Evolutionary conservation across 2,329 filamentous ascomycete genomes (phyloP).

Genomic region (Tolypocladium sp.): DNA sequence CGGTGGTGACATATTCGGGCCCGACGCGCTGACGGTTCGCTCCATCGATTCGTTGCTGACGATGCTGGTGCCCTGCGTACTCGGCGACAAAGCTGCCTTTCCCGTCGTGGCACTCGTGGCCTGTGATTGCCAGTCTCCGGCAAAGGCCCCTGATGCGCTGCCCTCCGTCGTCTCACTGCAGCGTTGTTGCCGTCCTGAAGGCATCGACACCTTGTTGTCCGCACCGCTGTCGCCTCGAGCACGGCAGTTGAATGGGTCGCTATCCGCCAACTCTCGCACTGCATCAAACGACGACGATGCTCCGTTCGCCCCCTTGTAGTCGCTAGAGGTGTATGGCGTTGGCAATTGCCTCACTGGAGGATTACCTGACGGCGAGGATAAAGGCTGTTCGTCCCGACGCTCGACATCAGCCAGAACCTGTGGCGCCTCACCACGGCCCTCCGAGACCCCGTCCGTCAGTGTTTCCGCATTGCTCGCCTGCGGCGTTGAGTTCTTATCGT

Average conservation of each 20-base stretch:
- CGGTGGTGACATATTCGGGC: constrained; percentile 27
- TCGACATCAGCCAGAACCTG: constrained; percentile 13
- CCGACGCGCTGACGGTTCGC: constrained; percentile 33
- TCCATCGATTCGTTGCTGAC: constrained; percentile 51
- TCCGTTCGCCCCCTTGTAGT: constrained; percentile 33
- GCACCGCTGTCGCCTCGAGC: constrained; percentile 18
- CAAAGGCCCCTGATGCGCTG: constrained; percentile 42
- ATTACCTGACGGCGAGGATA: constrained; percentile 8
- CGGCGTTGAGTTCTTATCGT: constrained; percentile 10
- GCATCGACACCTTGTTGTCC: constrained; percentile 26
- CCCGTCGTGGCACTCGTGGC: constrained; percentile 54
- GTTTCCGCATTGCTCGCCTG: constrained; percentile 9
- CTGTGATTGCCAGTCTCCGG: constrained; percentile 53
- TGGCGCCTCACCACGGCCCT: constrained; percentile 11
- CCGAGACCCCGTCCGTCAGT: constrained; percentile 10
- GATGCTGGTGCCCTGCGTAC: constrained; percentile 57
- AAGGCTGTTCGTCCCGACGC: constrained; percentile 13
- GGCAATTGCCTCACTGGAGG: not conserved
- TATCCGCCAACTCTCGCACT: constrained; percentile 37
- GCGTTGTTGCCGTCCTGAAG: constrained; percentile 42
- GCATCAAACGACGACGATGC: constrained; percentile 34
- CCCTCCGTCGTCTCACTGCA: constrained; percentile 55
- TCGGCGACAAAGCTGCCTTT: constrained; percentile 56
- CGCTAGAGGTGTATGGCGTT: not conserved
- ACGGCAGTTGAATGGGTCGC: constrained; percentile 36